These are phyloP conservation scores for Sistotremastrum niveocremeum DNA, from an alignment of 768 basidiomycete species.

Conservation along the genomic window DNA sequence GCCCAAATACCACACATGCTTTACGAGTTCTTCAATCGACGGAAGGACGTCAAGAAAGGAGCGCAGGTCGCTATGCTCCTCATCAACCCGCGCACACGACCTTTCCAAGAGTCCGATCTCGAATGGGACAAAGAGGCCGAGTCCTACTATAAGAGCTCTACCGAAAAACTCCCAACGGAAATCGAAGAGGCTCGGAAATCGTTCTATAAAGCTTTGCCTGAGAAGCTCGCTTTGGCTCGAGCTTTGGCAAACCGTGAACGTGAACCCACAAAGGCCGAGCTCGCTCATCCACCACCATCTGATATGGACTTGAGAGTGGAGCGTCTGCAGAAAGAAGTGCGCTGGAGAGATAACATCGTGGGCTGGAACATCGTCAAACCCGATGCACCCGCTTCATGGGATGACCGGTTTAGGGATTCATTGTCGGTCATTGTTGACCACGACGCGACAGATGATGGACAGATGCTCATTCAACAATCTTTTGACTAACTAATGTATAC, in stretches of 20 bases:
- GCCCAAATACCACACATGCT: constrained; percentile 81
- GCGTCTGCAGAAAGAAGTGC: constrained; percentile 75
- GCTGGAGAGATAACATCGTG: constrained; percentile 67
- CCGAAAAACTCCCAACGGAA: constrained; percentile 35
- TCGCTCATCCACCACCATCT: constrained; percentile 62
- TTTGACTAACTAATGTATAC: no score
- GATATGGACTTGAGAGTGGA: constrained; percentile 85
- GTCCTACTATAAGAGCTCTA: constrained; percentile 51
- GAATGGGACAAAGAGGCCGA: constrained; percentile 64
- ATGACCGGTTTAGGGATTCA: constrained; percentile 49
- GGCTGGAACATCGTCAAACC: constrained; percentile 73
- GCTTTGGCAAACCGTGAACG: constrained; percentile 60
- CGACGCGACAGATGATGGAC: constrained; percentile 8
- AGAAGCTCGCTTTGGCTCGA: constrained; percentile 57
- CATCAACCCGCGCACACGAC: constrained; percentile 47
- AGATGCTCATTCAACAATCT: background rate
- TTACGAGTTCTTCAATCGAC: constrained; percentile 85
- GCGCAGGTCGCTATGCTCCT: constrained; percentile 72
- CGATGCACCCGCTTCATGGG: constrained; percentile 56
- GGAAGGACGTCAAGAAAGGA: constrained; percentile 64
- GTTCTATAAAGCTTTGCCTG: constrained; percentile 62
- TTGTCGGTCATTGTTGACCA: constrained; percentile 48
- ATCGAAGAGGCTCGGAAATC: constrained; percentile 57
- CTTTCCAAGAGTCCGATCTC: constrained; percentile 50
- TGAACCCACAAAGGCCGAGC: constrained; percentile 80